Base-by-base conservation (phyloP, 768 basidiomycete species). In the Mrakia blollopis region DNA sequence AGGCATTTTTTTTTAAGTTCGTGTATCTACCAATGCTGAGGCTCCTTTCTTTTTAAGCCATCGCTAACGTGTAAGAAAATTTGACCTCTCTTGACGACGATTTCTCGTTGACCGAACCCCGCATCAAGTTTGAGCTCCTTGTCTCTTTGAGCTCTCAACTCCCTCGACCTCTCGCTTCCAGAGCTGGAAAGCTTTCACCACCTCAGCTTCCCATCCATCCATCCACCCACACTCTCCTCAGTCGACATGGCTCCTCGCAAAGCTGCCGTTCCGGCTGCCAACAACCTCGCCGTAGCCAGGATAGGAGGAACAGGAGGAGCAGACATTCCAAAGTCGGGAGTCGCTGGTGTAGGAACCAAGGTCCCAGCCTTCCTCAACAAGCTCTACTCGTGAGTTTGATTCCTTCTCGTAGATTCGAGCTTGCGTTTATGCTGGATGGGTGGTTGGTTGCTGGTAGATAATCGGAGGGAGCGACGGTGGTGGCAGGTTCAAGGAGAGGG, bases 321-420 rank as follows among this genome's bases (percentile, higher is more conserved):
- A 57, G 57, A 28, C 57, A 28, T 25, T 35, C 37, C 65, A 25
- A 39, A 25, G 18, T 68, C 65, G 25, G 65, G 35, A 25, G 65
- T 52, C 30, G 47, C 71, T 35, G 71, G 52, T 4, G 14, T 60
- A 7, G 28, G 25, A 28, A 37, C 71, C 7, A 78, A 78, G 63
- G 61, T 78, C 21, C 77, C 73, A 2, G 73, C 77, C 13, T 78
- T 78, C 32, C 50, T 78, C 0, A 67, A 70, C 50, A 78, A 78
- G 61, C 77, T 78, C 14, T 72, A 74, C 57, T 62, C 67, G 77
- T 78, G 54, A 41, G 77, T 74, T 9, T 14, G 10, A 25, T 28
- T 50, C 7, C 57, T 2, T 57, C 23, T 25, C 23, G 0, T 18
- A 44, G 4, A 16, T 47, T 7, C 35, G 25, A 2, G 28, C 14